Conservation (phyloP, 83 land plant genomes). For the Picea mariana region DNA sequence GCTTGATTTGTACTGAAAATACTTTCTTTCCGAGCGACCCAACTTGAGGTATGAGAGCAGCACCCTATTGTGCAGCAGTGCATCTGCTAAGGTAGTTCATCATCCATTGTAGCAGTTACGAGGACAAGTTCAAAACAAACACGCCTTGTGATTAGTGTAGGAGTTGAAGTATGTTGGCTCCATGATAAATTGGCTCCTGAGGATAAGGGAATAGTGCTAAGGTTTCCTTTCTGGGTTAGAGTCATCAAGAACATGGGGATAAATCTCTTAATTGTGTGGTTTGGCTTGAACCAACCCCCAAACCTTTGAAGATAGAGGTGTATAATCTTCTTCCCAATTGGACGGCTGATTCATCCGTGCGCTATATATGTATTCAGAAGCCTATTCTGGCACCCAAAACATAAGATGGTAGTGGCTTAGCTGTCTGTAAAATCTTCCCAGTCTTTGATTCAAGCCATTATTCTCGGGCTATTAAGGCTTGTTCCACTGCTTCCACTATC, state of each 20-base stretch:
- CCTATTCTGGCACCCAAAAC: conserved; percentile 4
- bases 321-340: not conserved
- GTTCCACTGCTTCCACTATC: conserved; percentile 33
- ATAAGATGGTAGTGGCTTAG: conserved; percentile 9
- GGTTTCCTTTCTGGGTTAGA: not conserved
- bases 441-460: not conserved
- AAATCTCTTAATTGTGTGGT: not conserved
- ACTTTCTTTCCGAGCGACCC: not conserved
- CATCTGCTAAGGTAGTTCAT: not conserved
- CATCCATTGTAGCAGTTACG: not conserved
- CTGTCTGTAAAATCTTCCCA: not conserved
- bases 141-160: not conserved
- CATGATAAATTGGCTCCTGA: not conserved
- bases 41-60: not conserved
- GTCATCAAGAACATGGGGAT: not conserved
- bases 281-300: not conserved
- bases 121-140: not conserved
- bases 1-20: not conserved
- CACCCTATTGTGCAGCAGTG: conserved; percentile 3
- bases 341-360: not conserved
- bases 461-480: conserved; percentile 19
- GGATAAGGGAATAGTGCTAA: not conserved
- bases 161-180: not conserved
- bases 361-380: not conserved
- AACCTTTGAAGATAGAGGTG: not conserved